Conservation (phyloP, 2,329 filamentous ascomycete genomes). For the Trichoderma oligosporum region DNA sequence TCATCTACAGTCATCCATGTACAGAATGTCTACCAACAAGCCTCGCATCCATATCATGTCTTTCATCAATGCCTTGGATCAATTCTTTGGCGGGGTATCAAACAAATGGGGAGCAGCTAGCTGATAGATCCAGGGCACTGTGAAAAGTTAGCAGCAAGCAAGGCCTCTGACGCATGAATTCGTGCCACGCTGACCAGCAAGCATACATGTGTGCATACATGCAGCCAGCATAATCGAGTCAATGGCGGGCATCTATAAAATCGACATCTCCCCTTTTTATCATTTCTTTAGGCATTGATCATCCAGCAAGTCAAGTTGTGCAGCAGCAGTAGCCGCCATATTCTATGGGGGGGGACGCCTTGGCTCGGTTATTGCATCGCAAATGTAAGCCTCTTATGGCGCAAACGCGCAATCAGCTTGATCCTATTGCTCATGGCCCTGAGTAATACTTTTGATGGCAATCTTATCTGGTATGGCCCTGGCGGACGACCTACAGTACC, state of each 20-base stretch:
- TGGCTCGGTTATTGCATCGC: not conserved
- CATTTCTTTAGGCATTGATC: conserved; percentile 11
- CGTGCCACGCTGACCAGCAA: not conserved
- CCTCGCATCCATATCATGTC: too few relatives aligned
- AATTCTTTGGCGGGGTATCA: too few relatives aligned
- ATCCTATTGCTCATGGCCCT: conserved; percentile 17
- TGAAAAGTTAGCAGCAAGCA: too few relatives aligned
- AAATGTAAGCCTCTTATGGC: not conserved
- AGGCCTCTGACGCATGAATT: conserved; percentile 5
- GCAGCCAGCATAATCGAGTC: not conserved
- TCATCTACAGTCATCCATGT: not conserved
- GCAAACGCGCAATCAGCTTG: not conserved
- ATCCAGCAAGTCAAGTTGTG: conserved; percentile 7
- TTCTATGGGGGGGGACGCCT: not conserved
- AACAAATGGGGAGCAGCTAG: too few relatives aligned
- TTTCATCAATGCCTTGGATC: not conserved
- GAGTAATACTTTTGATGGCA: conserved; percentile 8
- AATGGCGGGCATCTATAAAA: too few relatives aligned
- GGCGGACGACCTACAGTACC: not conserved
- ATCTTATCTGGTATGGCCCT: conserved; percentile 2
- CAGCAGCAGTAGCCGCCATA: conserved; percentile 5
- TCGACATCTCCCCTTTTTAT: too few relatives aligned
- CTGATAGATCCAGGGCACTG: too few relatives aligned
- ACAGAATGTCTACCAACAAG: not conserved
- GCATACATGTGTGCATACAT: not conserved